These are phyloP conservation scores for Termitomyces sp. DNA, from an alignment of 768 basidiomycete species.

Conservation along the genomic window DNA sequence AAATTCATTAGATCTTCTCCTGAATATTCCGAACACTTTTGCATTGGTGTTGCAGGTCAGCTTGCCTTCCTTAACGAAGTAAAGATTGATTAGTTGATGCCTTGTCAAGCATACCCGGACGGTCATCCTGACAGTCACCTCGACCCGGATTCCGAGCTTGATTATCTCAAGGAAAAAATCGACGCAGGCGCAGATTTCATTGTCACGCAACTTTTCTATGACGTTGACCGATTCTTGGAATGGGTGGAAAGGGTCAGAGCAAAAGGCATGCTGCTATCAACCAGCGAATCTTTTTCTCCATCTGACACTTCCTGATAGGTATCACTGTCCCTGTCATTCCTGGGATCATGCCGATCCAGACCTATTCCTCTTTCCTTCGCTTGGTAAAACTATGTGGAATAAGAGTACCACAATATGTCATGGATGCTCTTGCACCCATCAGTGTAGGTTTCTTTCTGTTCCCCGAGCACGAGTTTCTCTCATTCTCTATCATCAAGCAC, in stretches of 20 bases:
- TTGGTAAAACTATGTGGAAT: slow-evolving; percentile 87
- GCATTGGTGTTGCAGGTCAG: slow-evolving; percentile 90
- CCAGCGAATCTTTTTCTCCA: background rate
- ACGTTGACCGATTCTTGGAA: slow-evolving; percentile 76
- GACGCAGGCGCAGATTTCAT: slow-evolving; percentile 96
- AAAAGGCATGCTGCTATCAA: slow-evolving; percentile 47
- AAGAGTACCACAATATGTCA: slow-evolving; percentile 62
- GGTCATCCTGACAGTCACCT: slow-evolving; percentile 64
- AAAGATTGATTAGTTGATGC: background rate
- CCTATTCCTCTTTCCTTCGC: slow-evolving; percentile 88
- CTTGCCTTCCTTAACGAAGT: background rate
- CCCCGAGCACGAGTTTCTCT: background rate
- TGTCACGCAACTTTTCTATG: slow-evolving; percentile 95
- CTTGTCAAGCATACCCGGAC: slow-evolving; percentile 77
- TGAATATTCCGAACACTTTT: slow-evolving; percentile 81
- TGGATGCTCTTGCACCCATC: slow-evolving; percentile 67
- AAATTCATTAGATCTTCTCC: slow-evolving; percentile 75
- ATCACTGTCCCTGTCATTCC: slow-evolving; percentile 90
- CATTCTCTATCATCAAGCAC: slow-evolving; percentile 43
- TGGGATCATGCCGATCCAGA: slow-evolving; percentile 97
- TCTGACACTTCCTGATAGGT: slow-evolving; percentile 42
- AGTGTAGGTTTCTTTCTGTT: slow-evolving; percentile 43
- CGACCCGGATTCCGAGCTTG: slow-evolving; percentile 59
- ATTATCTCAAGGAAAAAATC: slow-evolving; percentile 78
- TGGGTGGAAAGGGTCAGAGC: slow-evolving; percentile 75